Percentiles rank a stretch among this genome's conserved stretches.
These are phyloP conservation scores for Monilinia laxa DNA, from an alignment of 2,329 filamentous ascomycete genomes.

Conservation along the genomic window DNA sequence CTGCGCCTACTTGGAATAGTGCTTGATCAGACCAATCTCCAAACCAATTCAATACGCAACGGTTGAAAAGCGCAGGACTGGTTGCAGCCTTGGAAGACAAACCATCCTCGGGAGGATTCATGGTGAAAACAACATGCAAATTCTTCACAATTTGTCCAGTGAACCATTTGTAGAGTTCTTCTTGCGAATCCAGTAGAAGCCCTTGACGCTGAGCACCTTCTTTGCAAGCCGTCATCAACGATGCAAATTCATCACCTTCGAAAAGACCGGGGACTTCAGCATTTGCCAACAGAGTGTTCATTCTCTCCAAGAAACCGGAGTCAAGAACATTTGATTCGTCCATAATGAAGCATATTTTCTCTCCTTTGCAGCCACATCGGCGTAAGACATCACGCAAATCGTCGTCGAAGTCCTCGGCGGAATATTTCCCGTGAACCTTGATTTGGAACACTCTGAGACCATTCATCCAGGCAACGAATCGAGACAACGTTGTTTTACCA, in stretches of 20 bases:
- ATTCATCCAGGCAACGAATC: slow-evolving; percentile 99
- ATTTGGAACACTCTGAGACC: slow-evolving; percentile 99
- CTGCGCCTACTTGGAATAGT: slow-evolving; percentile 93
- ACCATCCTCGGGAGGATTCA: slow-evolving; percentile 97
- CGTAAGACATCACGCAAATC: slow-evolving; percentile 92
- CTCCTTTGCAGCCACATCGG: slow-evolving; percentile 92
- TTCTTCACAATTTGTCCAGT: slow-evolving; percentile 99
- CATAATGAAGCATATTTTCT: slow-evolving; percentile 99
- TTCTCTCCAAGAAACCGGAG: slow-evolving; percentile 96
- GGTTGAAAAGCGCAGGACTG: slow-evolving; percentile 97
- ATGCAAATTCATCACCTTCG: slow-evolving; percentile 96
- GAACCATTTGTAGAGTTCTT: slow-evolving; percentile 99
- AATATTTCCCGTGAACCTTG: slow-evolving; percentile 99
- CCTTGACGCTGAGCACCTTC: slow-evolving; percentile 97
- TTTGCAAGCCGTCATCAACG: slow-evolving; percentile 99
- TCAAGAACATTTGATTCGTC: slow-evolving; percentile 98
- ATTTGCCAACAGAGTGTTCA: slow-evolving; percentile 98
- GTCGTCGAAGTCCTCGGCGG: slow-evolving; percentile 97
- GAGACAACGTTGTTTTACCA: slow-evolving; percentile 96
- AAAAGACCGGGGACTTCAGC: slow-evolving; percentile 99
- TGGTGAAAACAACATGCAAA: slow-evolving; percentile 97
- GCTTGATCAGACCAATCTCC: slow-evolving; percentile 99
- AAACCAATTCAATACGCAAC: slow-evolving; percentile 99
- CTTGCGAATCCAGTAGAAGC: slow-evolving; percentile 90
- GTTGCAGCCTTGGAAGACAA: slow-evolving; percentile 95